Percentiles rank a stretch among this genome's conserved stretches.
phyloP scores from a whole-genome alignment of 2,329 filamentous ascomycete genomes.

The Endoconidiophora laricicola region DNA sequence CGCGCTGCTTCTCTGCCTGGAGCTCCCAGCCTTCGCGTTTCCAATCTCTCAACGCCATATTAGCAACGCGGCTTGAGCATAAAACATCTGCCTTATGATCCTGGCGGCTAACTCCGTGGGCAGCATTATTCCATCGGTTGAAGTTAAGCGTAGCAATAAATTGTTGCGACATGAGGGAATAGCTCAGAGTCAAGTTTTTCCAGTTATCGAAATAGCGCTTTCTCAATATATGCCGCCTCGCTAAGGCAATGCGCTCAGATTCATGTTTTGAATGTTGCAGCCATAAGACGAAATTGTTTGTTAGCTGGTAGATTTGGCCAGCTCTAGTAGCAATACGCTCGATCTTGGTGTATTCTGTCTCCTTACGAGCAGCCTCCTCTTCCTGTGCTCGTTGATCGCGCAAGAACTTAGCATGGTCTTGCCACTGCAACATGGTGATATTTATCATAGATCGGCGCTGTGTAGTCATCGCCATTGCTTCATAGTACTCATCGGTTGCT shows the following conservation, averaged over 20 bases:
- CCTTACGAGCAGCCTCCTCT: slow-evolving; percentile 8
- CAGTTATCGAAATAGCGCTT: slow-evolving; percentile 22
- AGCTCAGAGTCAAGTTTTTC: slow-evolving; percentile 13
- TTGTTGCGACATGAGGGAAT: slow-evolving; percentile 6
- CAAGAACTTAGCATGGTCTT: slow-evolving; percentile 3
- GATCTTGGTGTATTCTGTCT: slow-evolving; percentile 9
- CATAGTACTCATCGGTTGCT: slow-evolving; percentile 11
- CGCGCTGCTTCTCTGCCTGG: slow-evolving; percentile 5
- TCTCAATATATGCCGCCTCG: slow-evolving; percentile 53
- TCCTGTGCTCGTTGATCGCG: slow-evolving; percentile 6
- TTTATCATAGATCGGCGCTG: slow-evolving; percentile 6
- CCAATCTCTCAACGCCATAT: slow-evolving; percentile 10
- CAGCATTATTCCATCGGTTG: slow-evolving; percentile 12
- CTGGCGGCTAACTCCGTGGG: slow-evolving; percentile 3
- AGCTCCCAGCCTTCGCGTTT: slow-evolving; percentile 7
- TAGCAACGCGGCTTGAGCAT: slow-evolving; percentile 9
- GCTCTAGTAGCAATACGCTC: slow-evolving; percentile 34
- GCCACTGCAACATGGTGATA: slow-evolving; percentile 11
- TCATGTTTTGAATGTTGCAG: slow-evolving; percentile 46
- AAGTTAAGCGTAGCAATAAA: slow-evolving; percentile 9
- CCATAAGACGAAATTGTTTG: slow-evolving; percentile 36
- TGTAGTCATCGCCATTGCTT: slow-evolving; percentile 10
- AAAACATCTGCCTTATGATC: slow-evolving; percentile 9
- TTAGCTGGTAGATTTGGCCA: slow-evolving; percentile 47
- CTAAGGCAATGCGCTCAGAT: slow-evolving; percentile 47